A percentile compares a stretch with the other conserved stretches of the same genome.
These are phyloP conservation scores for Apostasia shenzhenica DNA, from an alignment of 106 monocot genomes.

Conservation along the genomic window DNA sequence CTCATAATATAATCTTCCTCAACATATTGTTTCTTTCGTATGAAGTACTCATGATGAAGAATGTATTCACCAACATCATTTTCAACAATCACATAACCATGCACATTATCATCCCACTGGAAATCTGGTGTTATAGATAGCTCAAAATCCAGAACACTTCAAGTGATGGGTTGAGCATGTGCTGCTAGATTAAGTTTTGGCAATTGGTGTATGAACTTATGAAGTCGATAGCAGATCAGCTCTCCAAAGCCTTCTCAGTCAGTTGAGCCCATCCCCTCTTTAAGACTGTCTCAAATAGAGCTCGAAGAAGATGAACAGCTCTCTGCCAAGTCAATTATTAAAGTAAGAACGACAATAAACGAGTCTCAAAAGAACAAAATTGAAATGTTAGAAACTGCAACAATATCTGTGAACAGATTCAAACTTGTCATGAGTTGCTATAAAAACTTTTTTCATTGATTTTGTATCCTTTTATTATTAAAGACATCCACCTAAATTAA, in stretches of 20 bases:
- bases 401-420: no score
- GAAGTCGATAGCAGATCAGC: constrained; percentile 69
- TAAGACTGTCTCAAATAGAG: constrained; percentile 92
- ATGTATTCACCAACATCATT: constrained; percentile 94
- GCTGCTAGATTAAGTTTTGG: constrained; percentile 91
- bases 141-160: constrained; percentile 82
- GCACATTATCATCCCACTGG: constrained; percentile 87
- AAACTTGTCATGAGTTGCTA: no score
- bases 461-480: no score
- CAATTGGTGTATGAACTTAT: constrained; percentile 79
- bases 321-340: constrained; percentile 36
- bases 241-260: constrained; percentile 89
- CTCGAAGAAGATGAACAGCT: constrained; percentile 88
- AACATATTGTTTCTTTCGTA: constrained; percentile 91
- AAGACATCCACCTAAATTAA: no score
- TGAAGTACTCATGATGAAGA: constrained; percentile 97
- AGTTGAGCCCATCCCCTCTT: constrained; percentile 98
- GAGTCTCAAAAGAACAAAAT: background rate
- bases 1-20: constrained; percentile 91
- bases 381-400: background rate
- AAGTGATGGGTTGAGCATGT: constrained; percentile 95
- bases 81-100: constrained; percentile 99
- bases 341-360: background rate
- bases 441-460: no score
- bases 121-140: constrained; percentile 96